These are phyloP conservation scores for Panellus pusillus DNA, from an alignment of 768 basidiomycete species.

Conservation along the genomic window DNA sequence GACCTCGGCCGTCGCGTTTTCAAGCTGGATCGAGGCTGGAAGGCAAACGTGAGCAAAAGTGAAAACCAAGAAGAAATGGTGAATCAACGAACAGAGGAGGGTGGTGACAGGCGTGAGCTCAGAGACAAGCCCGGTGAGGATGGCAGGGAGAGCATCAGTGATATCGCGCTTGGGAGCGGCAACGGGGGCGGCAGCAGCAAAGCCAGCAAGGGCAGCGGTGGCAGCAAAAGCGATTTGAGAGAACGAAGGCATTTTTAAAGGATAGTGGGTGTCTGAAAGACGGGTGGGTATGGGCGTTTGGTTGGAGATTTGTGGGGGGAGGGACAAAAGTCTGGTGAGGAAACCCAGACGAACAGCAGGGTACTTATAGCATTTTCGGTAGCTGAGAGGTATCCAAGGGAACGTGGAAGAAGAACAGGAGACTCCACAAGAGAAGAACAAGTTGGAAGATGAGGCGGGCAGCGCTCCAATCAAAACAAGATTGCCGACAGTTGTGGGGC, in stretches of 20 bases:
- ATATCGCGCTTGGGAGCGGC: neutral
- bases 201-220: constrained; percentile 13
- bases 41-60: neutral
- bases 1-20: constrained; percentile 11
- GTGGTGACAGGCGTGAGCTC: constrained; percentile 13
- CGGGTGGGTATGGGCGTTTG: constrained; percentile 1
- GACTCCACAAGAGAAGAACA: no score
- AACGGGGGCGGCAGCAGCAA: constrained; percentile 15
- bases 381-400: constrained; percentile 1
- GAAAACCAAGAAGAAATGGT: neutral
- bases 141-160: constrained; percentile 7
- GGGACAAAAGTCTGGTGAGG: constrained; percentile 8
- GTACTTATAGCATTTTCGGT: constrained; percentile 1
- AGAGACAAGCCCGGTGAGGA: constrained; percentile 2
- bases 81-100: constrained; percentile 7
- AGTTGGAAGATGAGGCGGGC: no score
- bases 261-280: constrained; percentile 18
- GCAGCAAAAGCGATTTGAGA: constrained; percentile 12
- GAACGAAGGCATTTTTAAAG: constrained; percentile 20
- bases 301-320: constrained; percentile 4
- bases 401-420: neutral
- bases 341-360: neutral
- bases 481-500: no score
- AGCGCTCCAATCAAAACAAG: no score
- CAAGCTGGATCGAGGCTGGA: constrained; percentile 10